Evolutionary conservation across 75 land plant genomes (phyloP).

Genomic region (Azolla pinnata): DNA sequence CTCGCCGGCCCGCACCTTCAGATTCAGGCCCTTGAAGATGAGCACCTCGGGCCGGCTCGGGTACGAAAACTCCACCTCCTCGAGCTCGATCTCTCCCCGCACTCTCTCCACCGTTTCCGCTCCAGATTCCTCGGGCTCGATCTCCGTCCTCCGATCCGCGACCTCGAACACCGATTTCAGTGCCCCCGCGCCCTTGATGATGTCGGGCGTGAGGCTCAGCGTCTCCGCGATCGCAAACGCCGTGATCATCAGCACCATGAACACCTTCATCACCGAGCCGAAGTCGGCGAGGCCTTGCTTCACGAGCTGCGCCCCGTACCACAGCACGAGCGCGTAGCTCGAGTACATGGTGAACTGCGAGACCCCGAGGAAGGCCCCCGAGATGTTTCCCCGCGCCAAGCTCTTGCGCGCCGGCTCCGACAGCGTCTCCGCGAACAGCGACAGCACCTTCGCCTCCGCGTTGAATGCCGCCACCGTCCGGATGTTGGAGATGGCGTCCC

Average conservation of each 20-base stretch:
- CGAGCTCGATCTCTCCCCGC: slow-evolving; percentile 67
- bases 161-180: slow-evolving; percentile 68
- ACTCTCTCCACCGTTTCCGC: slow-evolving; percentile 46
- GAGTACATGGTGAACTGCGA: slow-evolving; percentile 66
- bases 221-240: slow-evolving; percentile 83
- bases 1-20: slow-evolving; percentile 57
- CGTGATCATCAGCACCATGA: slow-evolving; percentile 73
- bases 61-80: slow-evolving; percentile 65
- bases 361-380: slow-evolving; percentile 72
- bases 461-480: slow-evolving; percentile 86
- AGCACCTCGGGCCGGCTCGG: slow-evolving; percentile 63
- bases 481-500: slow-evolving; percentile 86
- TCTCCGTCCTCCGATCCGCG: slow-evolving; percentile 51
- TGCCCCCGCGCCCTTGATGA: slow-evolving; percentile 68
- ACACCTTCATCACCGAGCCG: slow-evolving; percentile 78
- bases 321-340: slow-evolving; percentile 73
- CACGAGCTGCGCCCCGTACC: slow-evolving; percentile 76
- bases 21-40: slow-evolving; percentile 58
- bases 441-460: slow-evolving; percentile 74
- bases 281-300: slow-evolving; percentile 58
- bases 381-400: slow-evolving; percentile 58
- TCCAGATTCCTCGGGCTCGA: slow-evolving; percentile 66
- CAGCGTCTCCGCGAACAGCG: slow-evolving; percentile 55
- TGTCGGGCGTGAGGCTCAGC: slow-evolving; percentile 75
- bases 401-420: slow-evolving; percentile 42